Conservation (phyloP, 306 rosid species). For the Gynostemma pentaphyllum region DNA sequence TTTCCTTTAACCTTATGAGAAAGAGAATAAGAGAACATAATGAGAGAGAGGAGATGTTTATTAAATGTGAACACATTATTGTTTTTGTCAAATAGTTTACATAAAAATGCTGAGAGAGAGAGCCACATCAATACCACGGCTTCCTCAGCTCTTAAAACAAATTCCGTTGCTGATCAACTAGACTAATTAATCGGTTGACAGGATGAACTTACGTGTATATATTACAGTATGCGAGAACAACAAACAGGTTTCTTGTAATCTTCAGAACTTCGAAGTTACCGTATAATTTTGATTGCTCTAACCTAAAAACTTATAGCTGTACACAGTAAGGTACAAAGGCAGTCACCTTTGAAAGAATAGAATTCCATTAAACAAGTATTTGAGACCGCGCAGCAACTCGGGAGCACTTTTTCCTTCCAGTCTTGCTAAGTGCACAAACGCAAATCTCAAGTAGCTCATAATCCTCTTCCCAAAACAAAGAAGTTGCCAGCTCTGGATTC, state of each 20-base stretch:
- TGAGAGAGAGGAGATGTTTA: not conserved
- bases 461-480: conserved; percentile 83
- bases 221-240: not conserved
- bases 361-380: conserved; percentile 42
- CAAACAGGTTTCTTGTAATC: not conserved
- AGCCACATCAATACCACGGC: not conserved
- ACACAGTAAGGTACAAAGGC: conserved; percentile 3
- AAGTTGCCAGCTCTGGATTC: conserved; percentile 67
- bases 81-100: not conserved
- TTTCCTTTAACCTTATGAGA: not conserved
- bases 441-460: conserved; percentile 77
- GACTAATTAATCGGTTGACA: not conserved
- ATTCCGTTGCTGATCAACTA: not conserved
- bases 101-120: not conserved
- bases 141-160: not conserved
- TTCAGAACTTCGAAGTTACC: conserved; percentile 1
- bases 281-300: not conserved
- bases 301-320: conserved; percentile 10
- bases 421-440: conserved; percentile 70
- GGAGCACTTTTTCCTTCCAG: conserved; percentile 72
- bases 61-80: not conserved
- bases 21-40: not conserved
- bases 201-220: not conserved
- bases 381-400: conserved; percentile 79
- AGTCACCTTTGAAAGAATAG: not conserved